A percentile compares a stretch with the other conserved stretches of the same genome.
These are phyloP conservation scores for Cryptococcus sp. DNA, from an alignment of 1,284 basidiomycete genomes.

Conservation along the genomic window DNA sequence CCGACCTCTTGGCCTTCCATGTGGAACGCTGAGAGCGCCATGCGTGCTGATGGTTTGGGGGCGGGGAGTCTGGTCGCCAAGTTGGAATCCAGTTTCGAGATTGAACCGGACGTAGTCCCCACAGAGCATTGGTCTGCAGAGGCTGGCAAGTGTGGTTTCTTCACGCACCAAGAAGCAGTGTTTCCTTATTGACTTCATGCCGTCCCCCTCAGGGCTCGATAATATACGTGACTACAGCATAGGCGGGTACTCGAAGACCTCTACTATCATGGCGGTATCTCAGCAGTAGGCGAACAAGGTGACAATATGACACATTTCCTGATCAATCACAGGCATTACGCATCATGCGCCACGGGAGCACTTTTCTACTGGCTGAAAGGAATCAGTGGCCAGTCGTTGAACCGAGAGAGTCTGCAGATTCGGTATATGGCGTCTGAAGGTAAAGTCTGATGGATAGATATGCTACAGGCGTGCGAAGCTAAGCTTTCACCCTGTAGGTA, in stretches of 20 bases:
- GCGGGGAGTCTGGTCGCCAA: too few relatives aligned
- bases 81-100: conserved; percentile 62
- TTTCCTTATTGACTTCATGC: neutral
- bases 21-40: too few relatives aligned
- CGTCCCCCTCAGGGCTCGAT: conserved; percentile 64
- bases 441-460: conserved; percentile 13
- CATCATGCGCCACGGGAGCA: conserved; percentile 78
- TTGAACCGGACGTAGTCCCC: neutral
- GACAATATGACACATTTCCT: neutral
- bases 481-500: conserved; percentile 59
- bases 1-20: too few relatives aligned
- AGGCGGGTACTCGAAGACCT: conserved; percentile 73
- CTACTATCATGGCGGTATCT: conserved; percentile 69
- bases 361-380: conserved; percentile 78
- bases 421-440: conserved; percentile 71
- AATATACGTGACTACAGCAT: conserved; percentile 74
- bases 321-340: conserved; percentile 68
- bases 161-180: neutral
- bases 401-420: conserved; percentile 72
- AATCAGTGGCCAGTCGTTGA: conserved; percentile 64
- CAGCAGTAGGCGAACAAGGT: conserved; percentile 65
- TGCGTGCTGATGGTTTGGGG: too few relatives aligned
- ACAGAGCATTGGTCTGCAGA: conserved; percentile 68
- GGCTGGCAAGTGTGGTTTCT: conserved; percentile 53
- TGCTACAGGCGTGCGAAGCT: conserved; percentile 6